Evolutionary conservation across 495 filamentous ascomycete genomes (phyloP), one percentile per base, ranked within the genome.

Genomic region (Aspergillus avenaceus): DNA sequence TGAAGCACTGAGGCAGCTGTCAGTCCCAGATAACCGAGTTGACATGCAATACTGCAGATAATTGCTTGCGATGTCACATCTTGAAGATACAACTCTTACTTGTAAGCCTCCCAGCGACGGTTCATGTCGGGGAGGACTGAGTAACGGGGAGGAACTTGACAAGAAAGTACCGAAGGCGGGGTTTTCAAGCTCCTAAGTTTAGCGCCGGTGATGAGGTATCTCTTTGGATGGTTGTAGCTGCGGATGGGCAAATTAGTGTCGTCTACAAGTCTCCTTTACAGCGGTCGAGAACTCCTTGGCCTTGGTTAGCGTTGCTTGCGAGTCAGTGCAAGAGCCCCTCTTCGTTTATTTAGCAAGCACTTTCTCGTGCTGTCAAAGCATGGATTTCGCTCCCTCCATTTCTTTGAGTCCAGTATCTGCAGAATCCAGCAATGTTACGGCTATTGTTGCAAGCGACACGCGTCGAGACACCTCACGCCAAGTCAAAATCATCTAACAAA

Each of bases 371-470:
- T n/a, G 29, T n/a, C 11, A 34, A n/a, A 34, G 12, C 14, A 34
- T 34, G 9, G 11, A 8, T 12, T 34, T 34, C 14, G 12, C 29
- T 34, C 9, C 14, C 11, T 12, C 12, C 5, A 34, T n/a, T 34
- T 34, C 12, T n/a, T n/a, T n/a, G n/a, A n/a, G n/a, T n/a, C 29
- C 11, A 8, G 4, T 34, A 3, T 13, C 4, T n/a, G 29, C 9
- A n/a, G 14, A 34, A 8, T 12, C 12, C 19, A 5, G 37, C 14
- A 48, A 56, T 14, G 8, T 62, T 62, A 54, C 38, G 46, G 19
- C 59, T 54, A 8, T 21, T 53, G 13, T 56, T 53, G 2, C 52
- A 55, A 18, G 25, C 52, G 5, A 54, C 58, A 22, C 45, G 52
- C 12, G 9, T 22, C 25, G 26, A n/a, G 12, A 19, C 49, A 12